A percentile compares a stretch with the other conserved stretches of the same genome.
Conservation (phyloP, 2,329 filamentous ascomycete genomes). For the Scedosporium apiospermum region DNA sequence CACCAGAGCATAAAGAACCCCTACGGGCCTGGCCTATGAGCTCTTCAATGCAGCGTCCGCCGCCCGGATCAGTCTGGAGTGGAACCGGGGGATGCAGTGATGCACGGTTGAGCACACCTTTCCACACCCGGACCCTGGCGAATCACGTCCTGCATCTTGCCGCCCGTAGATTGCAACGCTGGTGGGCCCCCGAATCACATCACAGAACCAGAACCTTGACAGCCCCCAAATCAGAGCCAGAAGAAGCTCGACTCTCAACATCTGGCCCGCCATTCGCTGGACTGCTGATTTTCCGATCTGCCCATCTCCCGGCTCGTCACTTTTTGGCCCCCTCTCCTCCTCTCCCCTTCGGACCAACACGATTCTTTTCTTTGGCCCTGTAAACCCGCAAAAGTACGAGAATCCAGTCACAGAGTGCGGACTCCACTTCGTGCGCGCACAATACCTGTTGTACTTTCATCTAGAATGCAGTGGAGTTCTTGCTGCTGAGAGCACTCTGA, state of each 20-base stretch:
- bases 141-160: slow-evolving; percentile 15
- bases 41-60: not conserved
- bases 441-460: too few species aligned
- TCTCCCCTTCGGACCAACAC: not conserved
- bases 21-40: not conserved
- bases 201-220: not conserved
- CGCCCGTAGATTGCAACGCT: slow-evolving; percentile 13
- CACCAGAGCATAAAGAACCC: too few species aligned
- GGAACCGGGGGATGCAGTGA: slow-evolving; percentile 1
- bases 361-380: too few species aligned
- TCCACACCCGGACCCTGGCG: slow-evolving; percentile 6
- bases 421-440: too few species aligned
- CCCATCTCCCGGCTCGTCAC: not conserved
- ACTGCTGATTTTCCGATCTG: not conserved
- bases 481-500: not conserved
- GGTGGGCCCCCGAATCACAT: slow-evolving; percentile 8
- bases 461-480: not conserved
- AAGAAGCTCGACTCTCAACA: not conserved
- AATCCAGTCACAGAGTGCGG: too few species aligned
- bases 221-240: slow-evolving; percentile 4
- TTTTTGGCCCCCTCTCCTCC: not conserved
- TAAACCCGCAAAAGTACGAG: too few species aligned
- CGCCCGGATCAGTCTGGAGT: not conserved
- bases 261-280: slow-evolving; percentile 2
- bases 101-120: slow-evolving; percentile 8